Evolutionary conservation across 495 filamentous ascomycete genomes (phyloP).

Genomic region (Paragyromitra xinjiangensis): DNA sequence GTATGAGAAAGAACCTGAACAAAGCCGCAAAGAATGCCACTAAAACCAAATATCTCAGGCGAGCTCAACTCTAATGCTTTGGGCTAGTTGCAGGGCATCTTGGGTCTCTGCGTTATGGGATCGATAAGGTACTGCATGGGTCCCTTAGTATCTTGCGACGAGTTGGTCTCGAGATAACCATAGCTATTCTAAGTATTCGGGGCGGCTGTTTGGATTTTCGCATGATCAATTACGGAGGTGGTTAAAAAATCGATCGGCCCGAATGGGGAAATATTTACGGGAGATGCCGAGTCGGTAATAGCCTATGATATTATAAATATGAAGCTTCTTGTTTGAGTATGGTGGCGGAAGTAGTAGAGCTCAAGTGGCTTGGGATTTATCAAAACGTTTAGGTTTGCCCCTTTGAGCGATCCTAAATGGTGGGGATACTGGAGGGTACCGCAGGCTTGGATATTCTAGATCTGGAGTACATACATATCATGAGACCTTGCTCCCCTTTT

Average conservation of each 20-base stretch:
- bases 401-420: constrained; percentile 7
- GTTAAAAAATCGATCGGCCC: neutral
- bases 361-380: constrained; percentile 15
- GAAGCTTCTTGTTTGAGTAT: constrained; percentile 36
- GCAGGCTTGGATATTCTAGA: constrained; percentile 17
- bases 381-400: neutral
- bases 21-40: no score
- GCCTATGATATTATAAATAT: constrained; percentile 5
- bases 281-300: neutral
- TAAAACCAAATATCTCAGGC: no score
- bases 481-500: constrained; percentile 31
- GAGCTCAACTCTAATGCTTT: no score
- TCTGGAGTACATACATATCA: constrained; percentile 31
- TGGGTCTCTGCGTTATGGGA: no score
- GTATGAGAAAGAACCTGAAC: no score
- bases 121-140: no score
- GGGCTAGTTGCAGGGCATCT: no score
- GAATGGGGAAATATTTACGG: neutral
- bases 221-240: no score
- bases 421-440: constrained; percentile 22
- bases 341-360: neutral
- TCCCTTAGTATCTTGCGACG: no score
- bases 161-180: no score
- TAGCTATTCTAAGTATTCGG: no score
- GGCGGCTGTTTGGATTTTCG: no score